Evolutionary conservation across 2,329 filamentous ascomycete species (phyloP), one percentile per base, ranked within the genome.

Genomic region (Rugonectria rugulosa): DNA sequence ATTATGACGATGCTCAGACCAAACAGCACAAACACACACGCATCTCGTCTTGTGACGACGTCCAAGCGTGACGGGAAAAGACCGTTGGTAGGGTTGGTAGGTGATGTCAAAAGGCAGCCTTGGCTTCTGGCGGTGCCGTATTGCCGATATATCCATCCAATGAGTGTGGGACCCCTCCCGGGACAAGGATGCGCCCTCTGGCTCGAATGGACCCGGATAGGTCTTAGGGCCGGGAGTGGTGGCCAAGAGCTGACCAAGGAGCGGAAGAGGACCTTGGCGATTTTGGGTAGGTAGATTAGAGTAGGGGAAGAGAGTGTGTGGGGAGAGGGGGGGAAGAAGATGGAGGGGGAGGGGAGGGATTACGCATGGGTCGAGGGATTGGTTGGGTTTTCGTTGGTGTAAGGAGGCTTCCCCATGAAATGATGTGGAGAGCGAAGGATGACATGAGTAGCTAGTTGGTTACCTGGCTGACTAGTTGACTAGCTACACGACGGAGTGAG

Each of bases 61-160:
- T n/a, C n/a, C n/a, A n/a, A n/a, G n/a, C n/a, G n/a, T n/a, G n/a
- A n/a, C n/a, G n/a, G n/a, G n/a, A n/a, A n/a, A n/a, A n/a, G n/a
- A n/a, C n/a, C n/a, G n/a, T n/a, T n/a, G n/a, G n/a, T n/a, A n/a
- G n/a, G n/a, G n/a, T n/a, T n/a, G n/a, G n/a, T n/a, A n/a, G n/a
- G 32, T 57, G 57, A 65, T 63, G 62, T 53, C 56, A 56, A 41
- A 14, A 14, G 29, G 23, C 36, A 54, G 57, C 53, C 53, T 20
- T 26, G n/a, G 17, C 31, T n/a, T n/a, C n/a, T n/a, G 21, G 24
- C 43, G 57, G 61, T 66, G 63, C 63, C 63, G 63, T 32, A 61
- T 66, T 63, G 61, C 63, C 63, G 63, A 63, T 41, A 20, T 9
- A 26, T 32, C 45, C 56, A 56, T 27, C 26, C 12, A 6, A 10